Evolutionary conservation across 192 early-diverging fungal genomes (phyloP).

Genomic region (Umbelopsis vinacea): DNA sequence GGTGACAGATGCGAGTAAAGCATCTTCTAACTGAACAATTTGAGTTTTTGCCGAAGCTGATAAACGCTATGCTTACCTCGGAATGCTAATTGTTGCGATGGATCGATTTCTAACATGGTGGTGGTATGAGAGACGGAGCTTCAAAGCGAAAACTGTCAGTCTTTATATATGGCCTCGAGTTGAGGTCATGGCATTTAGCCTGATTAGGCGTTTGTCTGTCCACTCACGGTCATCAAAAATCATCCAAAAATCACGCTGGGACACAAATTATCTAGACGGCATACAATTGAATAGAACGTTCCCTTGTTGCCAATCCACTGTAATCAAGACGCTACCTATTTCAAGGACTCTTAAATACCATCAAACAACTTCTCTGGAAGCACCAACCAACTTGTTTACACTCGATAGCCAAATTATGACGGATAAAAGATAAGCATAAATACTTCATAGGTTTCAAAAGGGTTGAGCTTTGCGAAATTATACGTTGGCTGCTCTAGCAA

Average conservation of each 20-base stretch:
- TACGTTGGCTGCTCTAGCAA: too few relatives aligned
- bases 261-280: too few relatives aligned
- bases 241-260: constrained; percentile 5
- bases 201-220: neutral
- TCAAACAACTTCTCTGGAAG: too few relatives aligned
- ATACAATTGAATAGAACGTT: too few relatives aligned
- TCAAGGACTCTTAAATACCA: too few relatives aligned
- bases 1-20: neutral
- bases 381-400: too few relatives aligned
- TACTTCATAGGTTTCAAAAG: too few relatives aligned
- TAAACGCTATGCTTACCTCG: neutral
- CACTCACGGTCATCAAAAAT: constrained; percentile 7
- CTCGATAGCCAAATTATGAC: too few relatives aligned
- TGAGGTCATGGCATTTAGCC: constrained; percentile 10
- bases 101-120: constrained; percentile 18
- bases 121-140: constrained; percentile 12
- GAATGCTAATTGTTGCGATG: constrained; percentile 14
- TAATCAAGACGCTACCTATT: too few relatives aligned
- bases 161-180: neutral
- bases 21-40: neutral
- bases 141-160: neutral
- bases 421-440: too few relatives aligned
- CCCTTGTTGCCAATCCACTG: too few relatives aligned
- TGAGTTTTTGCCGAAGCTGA: neutral
- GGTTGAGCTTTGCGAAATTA: too few relatives aligned